Evolutionary conservation across 805 yeast species (phyloP).

Genomic region (Metschnikowia koreensis): DNA sequence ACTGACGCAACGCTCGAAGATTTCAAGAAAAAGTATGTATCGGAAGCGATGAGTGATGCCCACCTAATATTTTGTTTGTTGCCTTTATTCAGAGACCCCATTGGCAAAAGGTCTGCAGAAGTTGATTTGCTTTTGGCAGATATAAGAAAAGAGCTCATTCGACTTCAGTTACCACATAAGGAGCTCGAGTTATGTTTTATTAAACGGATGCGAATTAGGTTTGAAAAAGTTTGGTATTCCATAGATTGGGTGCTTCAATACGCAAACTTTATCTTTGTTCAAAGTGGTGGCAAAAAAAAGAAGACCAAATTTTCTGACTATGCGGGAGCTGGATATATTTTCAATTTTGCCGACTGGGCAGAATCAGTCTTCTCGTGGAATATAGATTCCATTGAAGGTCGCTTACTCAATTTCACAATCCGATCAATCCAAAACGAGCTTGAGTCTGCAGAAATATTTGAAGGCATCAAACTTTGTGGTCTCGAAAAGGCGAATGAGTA

Average conservation of each 20-base stretch:
- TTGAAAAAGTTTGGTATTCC: constrained; percentile 10
- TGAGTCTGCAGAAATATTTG: constrained; percentile 5
- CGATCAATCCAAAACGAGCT: constrained; percentile 6
- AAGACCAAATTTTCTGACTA: not conserved
- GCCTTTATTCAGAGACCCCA: constrained; percentile 9
- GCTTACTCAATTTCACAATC: constrained; percentile 2
- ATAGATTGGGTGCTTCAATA: constrained; percentile 11
- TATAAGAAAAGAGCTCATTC: constrained; percentile 2
- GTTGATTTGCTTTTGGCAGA: constrained; percentile 1
- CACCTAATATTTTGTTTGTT: constrained; percentile 1
- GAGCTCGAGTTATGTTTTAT: constrained; percentile 3
- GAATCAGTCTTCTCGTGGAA: constrained; percentile 3
- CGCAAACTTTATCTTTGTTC: constrained; percentile 4
- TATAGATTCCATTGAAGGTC: constrained; percentile 5
- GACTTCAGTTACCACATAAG: not conserved
- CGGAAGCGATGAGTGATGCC: constrained; percentile 1
- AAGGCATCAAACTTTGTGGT: not conserved
- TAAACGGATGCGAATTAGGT: constrained; percentile 7
- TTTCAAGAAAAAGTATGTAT: not conserved
- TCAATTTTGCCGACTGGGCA: constrained; percentile 8
- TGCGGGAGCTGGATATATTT: constrained; percentile 4
- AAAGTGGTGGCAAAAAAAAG: not conserved
- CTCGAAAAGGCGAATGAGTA: not conserved
- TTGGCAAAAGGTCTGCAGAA: constrained; percentile 1
- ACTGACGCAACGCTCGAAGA: not conserved